These are phyloP conservation scores for Porphyrellus cyaneotinctus DNA, from an alignment of 768 basidiomycete genomes.

Conservation along the genomic window DNA sequence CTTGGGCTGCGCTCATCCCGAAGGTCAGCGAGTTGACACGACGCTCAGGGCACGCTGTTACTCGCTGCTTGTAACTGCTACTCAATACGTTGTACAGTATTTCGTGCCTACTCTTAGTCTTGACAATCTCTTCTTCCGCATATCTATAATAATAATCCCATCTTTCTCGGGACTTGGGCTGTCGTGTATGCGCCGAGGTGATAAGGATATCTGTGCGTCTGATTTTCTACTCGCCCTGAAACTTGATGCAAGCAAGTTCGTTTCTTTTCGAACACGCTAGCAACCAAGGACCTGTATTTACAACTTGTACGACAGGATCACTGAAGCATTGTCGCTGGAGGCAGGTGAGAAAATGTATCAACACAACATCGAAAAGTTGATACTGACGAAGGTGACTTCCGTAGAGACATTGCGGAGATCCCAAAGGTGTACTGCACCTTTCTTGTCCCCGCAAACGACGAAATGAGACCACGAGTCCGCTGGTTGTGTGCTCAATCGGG, in stretches of 20 bases:
- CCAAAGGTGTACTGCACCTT: conserved; percentile 44
- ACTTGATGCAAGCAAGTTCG: conserved; percentile 30
- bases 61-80: too few species aligned
- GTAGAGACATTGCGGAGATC: conserved; percentile 40
- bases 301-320: conserved; percentile 38
- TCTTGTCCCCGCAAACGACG: conserved; percentile 43
- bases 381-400: conserved; percentile 23
- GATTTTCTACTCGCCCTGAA: conserved; percentile 16
- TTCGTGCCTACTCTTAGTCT: too few species aligned
- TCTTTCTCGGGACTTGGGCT: too few species aligned
- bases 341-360: neutral
- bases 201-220: neutral
- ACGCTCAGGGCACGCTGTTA: too few species aligned
- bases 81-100: too few species aligned
- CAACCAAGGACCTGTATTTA: conserved; percentile 31
- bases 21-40: too few species aligned
- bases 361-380: neutral
- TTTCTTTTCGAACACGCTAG: conserved; percentile 39
- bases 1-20: neutral
- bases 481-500: conserved; percentile 15
- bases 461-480: conserved; percentile 30
- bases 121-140: too few species aligned
- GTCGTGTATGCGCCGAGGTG: too few species aligned
- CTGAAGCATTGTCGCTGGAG: conserved; percentile 34
- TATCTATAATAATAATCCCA: too few species aligned